Evolutionary conservation across 2,329 filamentous ascomycete genomes (phyloP), one percentile per base, ranked within the genome.

Genomic region (Pseudogymnoascus pannorum): DNA sequence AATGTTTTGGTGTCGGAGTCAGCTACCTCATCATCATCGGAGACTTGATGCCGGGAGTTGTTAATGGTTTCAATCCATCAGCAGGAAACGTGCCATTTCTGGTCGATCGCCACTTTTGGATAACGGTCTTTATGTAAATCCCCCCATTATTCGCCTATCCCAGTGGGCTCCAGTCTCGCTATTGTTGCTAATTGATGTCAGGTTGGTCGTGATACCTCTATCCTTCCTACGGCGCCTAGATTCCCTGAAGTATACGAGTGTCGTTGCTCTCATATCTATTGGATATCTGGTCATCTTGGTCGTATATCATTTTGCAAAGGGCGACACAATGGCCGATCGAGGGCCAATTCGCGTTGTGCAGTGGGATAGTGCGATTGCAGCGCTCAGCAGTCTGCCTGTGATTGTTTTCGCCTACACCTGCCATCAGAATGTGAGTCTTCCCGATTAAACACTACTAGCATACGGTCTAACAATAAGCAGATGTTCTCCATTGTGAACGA

Each of bases 401-500:
- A 92, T 97, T 61, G 91, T 99, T 2, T 99, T 99, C 79, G 94
- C 93, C n/a, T 99, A 97, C 73, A 99, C 94, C 1, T 99, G 94
- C 73, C 94, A 99, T 75, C 94, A 99, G 71, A 99, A 99, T 73
- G 91, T 94, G 77, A 66, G 84, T 71, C 6, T 18, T 40, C 9
- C 31, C 4, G 18, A 59, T 38, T 29, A 62, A 61, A 61, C 3
- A 11, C 29, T 14, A 24, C 54, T 33, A 29, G 18, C n/a, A 18
- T 29, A 4, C 31, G 7, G 14, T 11, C 59, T 69, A 61, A 74
- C 77, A 64, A 76, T 67, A 61, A 20, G 1, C 67, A 94, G 90
- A 99, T 99, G 94, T 99, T 99, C 73, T 96, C 93, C 9, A 96
- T 99, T 66, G 78, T 99, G 48, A 99, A 99, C 70, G 94, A 99